phyloP scores from a whole-genome alignment of 257 asterid species.

The Nicotiana attenuata region DNA sequence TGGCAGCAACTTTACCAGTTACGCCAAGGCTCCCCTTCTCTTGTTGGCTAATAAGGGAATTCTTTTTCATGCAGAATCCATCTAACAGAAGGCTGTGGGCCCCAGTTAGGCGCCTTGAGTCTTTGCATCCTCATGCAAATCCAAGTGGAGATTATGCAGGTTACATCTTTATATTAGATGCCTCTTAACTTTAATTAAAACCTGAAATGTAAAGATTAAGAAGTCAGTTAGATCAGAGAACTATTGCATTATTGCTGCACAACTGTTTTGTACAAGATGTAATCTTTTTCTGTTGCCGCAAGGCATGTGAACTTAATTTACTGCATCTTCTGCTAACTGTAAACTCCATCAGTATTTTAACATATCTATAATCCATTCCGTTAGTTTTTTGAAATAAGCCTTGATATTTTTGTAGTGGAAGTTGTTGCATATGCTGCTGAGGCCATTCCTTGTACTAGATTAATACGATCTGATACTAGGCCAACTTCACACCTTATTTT shows the following conservation, averaged over 20 bases:
- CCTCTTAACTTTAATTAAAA: constrained; percentile 6
- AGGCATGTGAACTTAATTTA: not conserved
- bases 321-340: not conserved
- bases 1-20: too few relatives aligned
- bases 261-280: not conserved
- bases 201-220: not conserved
- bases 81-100: constrained; percentile 79
- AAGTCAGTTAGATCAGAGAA: not conserved
- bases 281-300: not conserved
- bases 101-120: constrained; percentile 67
- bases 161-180: constrained; percentile 41
- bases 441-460: not conserved
- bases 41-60: not conserved
- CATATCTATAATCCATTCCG: not conserved
- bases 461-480: not conserved
- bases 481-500: not conserved
- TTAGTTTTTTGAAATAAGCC: not conserved
- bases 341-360: not conserved
- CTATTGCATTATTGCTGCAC: not conserved
- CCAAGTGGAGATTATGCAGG: constrained; percentile 81
- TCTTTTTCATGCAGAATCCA: constrained; percentile 46
- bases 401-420: not conserved
- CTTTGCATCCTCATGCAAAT: constrained; percentile 74
- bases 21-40: not conserved
- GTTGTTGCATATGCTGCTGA: not conserved